These are phyloP conservation scores for Aspergillus clavatus DNA, from an alignment of 2,329 filamentous ascomycete genomes.

Conservation along the genomic window DNA sequence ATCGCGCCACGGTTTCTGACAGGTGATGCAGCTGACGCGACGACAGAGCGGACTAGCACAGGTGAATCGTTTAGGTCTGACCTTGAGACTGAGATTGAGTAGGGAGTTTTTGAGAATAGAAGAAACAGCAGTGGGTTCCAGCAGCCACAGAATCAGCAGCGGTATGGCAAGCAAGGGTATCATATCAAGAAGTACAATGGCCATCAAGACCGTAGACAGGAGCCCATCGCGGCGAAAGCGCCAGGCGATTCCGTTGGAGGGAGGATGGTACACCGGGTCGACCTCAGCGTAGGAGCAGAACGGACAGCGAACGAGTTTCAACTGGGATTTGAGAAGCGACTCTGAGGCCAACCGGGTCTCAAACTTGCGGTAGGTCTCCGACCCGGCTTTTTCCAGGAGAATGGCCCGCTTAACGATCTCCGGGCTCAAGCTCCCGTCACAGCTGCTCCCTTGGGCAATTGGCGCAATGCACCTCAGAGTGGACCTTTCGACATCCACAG, in stretches of 20 bases:
- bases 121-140: conserved; percentile 48
- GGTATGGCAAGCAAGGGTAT: conserved; percentile 48
- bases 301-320: conserved; percentile 77
- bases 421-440: conserved; percentile 66
- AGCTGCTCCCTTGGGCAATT: conserved; percentile 59
- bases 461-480: conserved; percentile 82
- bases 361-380: conserved; percentile 68
- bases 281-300: conserved; percentile 91
- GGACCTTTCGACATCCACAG: conserved; percentile 65
- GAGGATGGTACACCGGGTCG: conserved; percentile 67
- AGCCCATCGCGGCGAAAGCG: conserved; percentile 54
- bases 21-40: conserved; percentile 72
- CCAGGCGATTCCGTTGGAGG: conserved; percentile 49
- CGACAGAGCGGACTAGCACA: conserved; percentile 68
- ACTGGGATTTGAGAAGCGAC: conserved; percentile 63
- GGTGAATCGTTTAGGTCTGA: conserved; percentile 69
- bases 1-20: conserved; percentile 77
- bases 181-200: conserved; percentile 40
- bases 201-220: conserved; percentile 49
- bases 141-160: conserved; percentile 52
- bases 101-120: conserved; percentile 57
- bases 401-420: conserved; percentile 70
- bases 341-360: conserved; percentile 76
- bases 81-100: conserved; percentile 62
- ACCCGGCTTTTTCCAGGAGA: conserved; percentile 61